Conservation (phyloP, 108 stramenopile genomes). For the Epithemia pelagica region DNA sequence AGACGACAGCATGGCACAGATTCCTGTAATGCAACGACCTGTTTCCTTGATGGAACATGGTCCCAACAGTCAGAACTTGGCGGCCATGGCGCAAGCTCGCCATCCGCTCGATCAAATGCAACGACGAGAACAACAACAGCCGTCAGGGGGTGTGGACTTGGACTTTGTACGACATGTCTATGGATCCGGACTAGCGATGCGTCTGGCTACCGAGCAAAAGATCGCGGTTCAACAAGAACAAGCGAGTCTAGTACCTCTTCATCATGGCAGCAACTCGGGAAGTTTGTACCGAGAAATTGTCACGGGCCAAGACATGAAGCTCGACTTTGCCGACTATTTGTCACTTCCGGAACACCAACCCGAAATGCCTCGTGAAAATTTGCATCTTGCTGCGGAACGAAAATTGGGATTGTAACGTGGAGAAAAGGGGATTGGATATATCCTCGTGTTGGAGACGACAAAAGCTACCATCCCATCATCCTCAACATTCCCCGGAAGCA, state of each 20-base stretch:
- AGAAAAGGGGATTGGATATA: too few relatives aligned
- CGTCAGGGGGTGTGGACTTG: slow-evolving; percentile 16
- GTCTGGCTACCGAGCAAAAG: slow-evolving; percentile 71
- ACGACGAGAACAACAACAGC: slow-evolving; percentile 35
- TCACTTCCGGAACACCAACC: slow-evolving; percentile 52
- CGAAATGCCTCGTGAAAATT: slow-evolving; percentile 24
- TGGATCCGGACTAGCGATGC: slow-evolving; percentile 82
- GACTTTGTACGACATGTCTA: slow-evolving; percentile 64
- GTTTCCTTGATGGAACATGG: slow-evolving; percentile 68
- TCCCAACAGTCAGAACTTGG: slow-evolving; percentile 69
- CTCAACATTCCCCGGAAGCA: too few relatives aligned
- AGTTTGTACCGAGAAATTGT: slow-evolving; percentile 69
- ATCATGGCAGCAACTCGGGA: slow-evolving; percentile 30
- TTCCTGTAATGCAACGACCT: slow-evolving; percentile 76
- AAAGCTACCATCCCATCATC: too few relatives aligned
- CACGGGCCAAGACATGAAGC: slow-evolving; percentile 56
- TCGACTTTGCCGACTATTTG: slow-evolving; percentile 75
- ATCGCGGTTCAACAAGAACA: slow-evolving; percentile 53
- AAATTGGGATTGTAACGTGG: slow-evolving; percentile 74
- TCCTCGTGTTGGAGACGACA: too few relatives aligned
- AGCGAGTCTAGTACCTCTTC: slow-evolving; percentile 19
- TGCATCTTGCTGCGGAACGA: slow-evolving; percentile 65
- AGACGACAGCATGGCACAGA: background rate
- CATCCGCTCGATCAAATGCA: slow-evolving; percentile 84
- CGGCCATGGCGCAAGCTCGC: slow-evolving; percentile 44